A percentile compares a stretch with the other conserved stretches of the same genome.
Conservation (phyloP, 2,329 filamentous ascomycete species). For the Seiridium cupressi region DNA sequence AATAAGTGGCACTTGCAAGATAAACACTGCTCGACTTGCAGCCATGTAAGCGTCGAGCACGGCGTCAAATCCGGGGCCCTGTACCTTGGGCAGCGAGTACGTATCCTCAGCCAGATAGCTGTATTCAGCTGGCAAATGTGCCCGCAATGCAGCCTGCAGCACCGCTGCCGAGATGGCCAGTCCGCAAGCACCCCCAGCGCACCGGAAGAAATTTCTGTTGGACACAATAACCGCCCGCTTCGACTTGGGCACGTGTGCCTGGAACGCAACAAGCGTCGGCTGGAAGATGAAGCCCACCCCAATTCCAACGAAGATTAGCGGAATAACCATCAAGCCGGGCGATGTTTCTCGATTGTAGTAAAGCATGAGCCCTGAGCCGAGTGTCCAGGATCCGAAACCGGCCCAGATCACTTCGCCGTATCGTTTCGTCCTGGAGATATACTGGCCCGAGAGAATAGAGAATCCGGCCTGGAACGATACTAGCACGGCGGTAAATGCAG, state of each 20-base stretch:
- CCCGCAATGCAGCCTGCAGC: conserved; percentile 27
- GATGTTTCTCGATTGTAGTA: conserved; percentile 44
- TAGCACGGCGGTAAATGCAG: conserved; percentile 48
- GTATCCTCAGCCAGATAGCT: conserved; percentile 23
- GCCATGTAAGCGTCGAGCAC: conserved; percentile 50
- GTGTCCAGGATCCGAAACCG: conserved; percentile 32
- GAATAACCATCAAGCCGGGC: conserved; percentile 45
- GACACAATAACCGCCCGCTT: conserved; percentile 62
- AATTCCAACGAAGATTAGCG: conserved; percentile 48
- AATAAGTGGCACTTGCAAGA: conserved; percentile 53
- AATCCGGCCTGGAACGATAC: conserved; percentile 43
- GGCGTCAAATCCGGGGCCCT: conserved; percentile 14
- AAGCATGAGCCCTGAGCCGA: conserved; percentile 50
- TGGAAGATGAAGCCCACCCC: conserved; percentile 51
- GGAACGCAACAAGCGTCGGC: conserved; percentile 52
- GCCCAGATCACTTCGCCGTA: conserved; percentile 58
- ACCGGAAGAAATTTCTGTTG: conserved; percentile 61
- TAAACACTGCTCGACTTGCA: conserved; percentile 55
- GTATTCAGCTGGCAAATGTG: conserved; percentile 22
- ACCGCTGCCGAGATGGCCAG: conserved; percentile 57
- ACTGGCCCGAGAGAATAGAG: conserved; percentile 51
- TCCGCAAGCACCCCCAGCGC: conserved; percentile 55
- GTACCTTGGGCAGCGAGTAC: conserved; percentile 23
- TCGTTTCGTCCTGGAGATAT: conserved; percentile 54
- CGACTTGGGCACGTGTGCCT: conserved; percentile 54